Base-by-base conservation (phyloP, 139 green algal genomes). In the Chlorella ohadii region DNA sequence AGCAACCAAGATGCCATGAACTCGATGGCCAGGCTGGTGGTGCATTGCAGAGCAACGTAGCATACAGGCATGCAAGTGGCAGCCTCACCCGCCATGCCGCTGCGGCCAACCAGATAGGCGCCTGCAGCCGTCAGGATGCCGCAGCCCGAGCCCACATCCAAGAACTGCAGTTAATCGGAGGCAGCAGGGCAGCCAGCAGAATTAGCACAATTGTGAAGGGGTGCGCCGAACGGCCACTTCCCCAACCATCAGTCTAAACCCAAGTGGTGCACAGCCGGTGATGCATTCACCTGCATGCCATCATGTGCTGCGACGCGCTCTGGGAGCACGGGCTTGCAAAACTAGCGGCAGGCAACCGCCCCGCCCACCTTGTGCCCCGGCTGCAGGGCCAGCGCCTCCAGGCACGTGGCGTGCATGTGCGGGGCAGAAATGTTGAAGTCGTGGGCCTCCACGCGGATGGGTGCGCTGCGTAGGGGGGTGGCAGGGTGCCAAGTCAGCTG, bases 371-470 rank as follows among this genome's bases (percentile, higher is more conserved):
- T 86, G 61, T 91, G 84, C 1, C 91, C 91, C 23, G 88, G 79
- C 79, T 88, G 72, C 44, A 94, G 59, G 12, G 89, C 33, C 36
- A 94, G 88, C 28, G 85, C 91, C 83, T 94, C 85, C 39, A 94
- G 79, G 85, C 88, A 93, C 33, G 87, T 88, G 33, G 93, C 89
- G 55, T 96, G 90, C 89, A 97, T 95, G 89, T 96, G 93, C 51
- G 93, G 93, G 6, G 94, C 94, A 1, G 82, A 92, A 33, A 97
- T 92, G 90, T 97, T 97, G 90, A 95, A 96, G 57, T 90, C 92
- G 38, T 55, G 31, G 70, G 81, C 72, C 44, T 87, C 79, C 66
- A 94, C 74, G 0, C 89, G 65, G 47, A 97, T 89, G 27, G 94
- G 94, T 0, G 88, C 73, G 78, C 51, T 59, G 51, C 51, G n/a